Evolutionary conservation across 2,329 filamentous ascomycete species (phyloP), one percentile per base, ranked within the genome.

Genomic region (Fusarium nurragi): DNA sequence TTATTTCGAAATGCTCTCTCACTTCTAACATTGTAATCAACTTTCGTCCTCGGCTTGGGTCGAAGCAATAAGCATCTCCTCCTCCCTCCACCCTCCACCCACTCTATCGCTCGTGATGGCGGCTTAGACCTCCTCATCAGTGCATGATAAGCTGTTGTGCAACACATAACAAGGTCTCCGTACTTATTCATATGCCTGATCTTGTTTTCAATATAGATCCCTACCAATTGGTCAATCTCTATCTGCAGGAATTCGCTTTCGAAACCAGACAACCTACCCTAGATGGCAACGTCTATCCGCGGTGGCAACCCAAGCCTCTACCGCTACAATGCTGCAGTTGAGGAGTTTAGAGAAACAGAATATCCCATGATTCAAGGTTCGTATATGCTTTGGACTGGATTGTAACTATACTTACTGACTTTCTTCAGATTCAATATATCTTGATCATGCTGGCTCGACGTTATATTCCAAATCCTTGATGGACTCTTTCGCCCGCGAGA

Each of bases 371-470:
- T 92, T 39, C 80, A 85, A 78, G 88, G 90, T 89, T 54, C 72
- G 16, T 59, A 40, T 41, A 18, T 19, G 12, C 26, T 23, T 23
- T 40, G n/a, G 2, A 37, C 12, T 25, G 13, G 5, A 4, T 36
- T 30, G 6, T 14, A 14, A n/a, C 8, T 23, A 10, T 36, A 36
- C 50, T 66, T 36, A 36, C 50, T 66, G 13, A 66, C 36, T n/a
- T 39, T 10, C 19, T 4, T 26, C 52, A 94, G 92, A 85, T 49
- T 87, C 87, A 11, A 83, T 89, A 43, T 98, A 97, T 76, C 88
- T 98, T 54, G 94, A 98, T 71, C 94, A 98, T 89, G 93, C 93
- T 0, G 94, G 93, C n/a, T 92, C 92, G n/a, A 94, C 94, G 0
- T 81, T 91, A 1, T 92, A 91, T 73, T 83, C 93, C 38, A 94